phyloP scores from a whole-genome alignment of 495 filamentous ascomycete species.

The Melanomma pulvis-pyrius region DNA sequence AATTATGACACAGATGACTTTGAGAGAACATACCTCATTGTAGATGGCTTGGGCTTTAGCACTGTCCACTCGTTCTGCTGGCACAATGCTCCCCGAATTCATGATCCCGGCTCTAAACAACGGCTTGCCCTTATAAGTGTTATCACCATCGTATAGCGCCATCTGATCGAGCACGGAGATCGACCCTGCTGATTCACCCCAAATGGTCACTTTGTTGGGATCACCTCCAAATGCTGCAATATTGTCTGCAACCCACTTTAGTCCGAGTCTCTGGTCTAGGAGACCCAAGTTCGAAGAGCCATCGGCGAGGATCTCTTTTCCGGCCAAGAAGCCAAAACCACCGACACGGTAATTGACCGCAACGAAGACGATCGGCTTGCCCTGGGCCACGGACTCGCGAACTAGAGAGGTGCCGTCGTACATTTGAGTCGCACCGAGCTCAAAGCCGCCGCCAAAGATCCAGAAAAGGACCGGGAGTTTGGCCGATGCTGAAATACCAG shows the following conservation, averaged over 20 bases:
- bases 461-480: conserved; percentile 70
- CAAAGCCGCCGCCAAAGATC: conserved; percentile 71
- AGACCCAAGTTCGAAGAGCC: conserved; percentile 59
- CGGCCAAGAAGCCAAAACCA: conserved; percentile 62
- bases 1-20: not conserved
- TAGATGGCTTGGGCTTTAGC: conserved; percentile 66
- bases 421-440: conserved; percentile 60
- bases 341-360: conserved; percentile 66
- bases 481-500: conserved; percentile 54
- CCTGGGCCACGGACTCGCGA: conserved; percentile 52
- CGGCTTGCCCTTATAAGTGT: conserved; percentile 68
- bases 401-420: conserved; percentile 64
- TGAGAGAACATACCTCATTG: conserved; percentile 48
- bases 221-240: conserved; percentile 47
- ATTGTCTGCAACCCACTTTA: conserved; percentile 46
- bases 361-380: conserved; percentile 66
- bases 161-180: conserved; percentile 61
- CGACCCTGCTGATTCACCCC: conserved; percentile 72
- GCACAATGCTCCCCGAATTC: conserved; percentile 68
- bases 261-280: conserved; percentile 42
- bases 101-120: conserved; percentile 74
- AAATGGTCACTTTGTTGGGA: conserved; percentile 61
- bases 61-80: conserved; percentile 66
- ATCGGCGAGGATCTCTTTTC: conserved; percentile 65
- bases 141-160: conserved; percentile 66